Evolutionary conservation across 805 yeast species (phyloP), one percentile per base, ranked within the genome.

Genomic region (Metschnikowia peoriensis): DNA sequence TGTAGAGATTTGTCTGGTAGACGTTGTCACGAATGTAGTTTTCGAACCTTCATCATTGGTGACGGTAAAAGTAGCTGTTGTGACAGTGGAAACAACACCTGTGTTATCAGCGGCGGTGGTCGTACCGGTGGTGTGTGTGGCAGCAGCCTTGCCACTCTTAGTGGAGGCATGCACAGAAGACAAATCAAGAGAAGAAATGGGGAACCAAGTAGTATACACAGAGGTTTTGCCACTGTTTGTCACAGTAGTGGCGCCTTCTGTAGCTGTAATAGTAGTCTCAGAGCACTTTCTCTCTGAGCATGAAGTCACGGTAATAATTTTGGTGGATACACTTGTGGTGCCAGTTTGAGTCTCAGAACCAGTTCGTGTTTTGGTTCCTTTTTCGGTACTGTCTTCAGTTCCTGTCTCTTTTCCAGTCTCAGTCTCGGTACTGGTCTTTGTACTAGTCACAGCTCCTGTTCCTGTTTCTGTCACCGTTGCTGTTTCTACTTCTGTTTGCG

Each of bases 171-270:
- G 44, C 7, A 51, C 66, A 57, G 70, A 60, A 44, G 70, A 63
- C 52, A 59, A 59, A 32, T 55, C n/a, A 38, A 58, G 46, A 29
- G 39, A 46, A 27, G 67, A 51, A 38, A 66, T 56, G 51, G 76
- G 77, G 55, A 72, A 68, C 64, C 62, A 71, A 38, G 76, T 71
- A 56, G 76, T 69, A 56, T 55, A 59, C 22, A 50, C 55, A 22
- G 66, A 64, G 37, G 16, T 51, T 32, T 40, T 49, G 38, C 58
- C 65, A 44, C 47, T 58, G 16, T 52, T 50, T 35, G 67, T 64
- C 37, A 59, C 55, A 35, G 72, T 59, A 28, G 45, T 39, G 49
- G 38, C 57, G 46, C 76, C 77, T n/a, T 45, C 14, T 27, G 63
- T 60, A 27, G 47, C 54, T 6, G 51, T 32, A 11, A 58, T 41